Evolutionary conservation across 176 grass and related monocot species (phyloP), one percentile per base, ranked within the genome.

Genomic region (Aegilops speltoides): DNA sequence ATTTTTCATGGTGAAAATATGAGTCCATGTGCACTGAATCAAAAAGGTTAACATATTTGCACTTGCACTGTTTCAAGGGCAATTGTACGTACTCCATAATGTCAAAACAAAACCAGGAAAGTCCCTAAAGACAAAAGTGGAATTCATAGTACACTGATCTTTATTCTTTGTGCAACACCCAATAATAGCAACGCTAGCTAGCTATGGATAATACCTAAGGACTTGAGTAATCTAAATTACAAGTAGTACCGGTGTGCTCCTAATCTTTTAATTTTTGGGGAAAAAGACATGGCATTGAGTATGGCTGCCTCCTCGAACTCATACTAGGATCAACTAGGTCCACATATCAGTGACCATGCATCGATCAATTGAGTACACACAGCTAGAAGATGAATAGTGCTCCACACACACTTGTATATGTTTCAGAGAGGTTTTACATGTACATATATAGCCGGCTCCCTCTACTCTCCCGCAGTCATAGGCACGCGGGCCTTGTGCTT

Each of bases 131-230:
- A 74, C 65, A 87, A 60, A 80, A 79, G 25, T 36, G 68, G 10
- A 66, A 59, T 50, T 50, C 46, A 24, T 40, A 40, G 68, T 64
- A 64, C 67, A 14, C 5, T 25, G n/a, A 82, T 67, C 10, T 73
- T 83, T 87, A 34, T 79, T 87, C 36, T 26, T 16, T 8, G 61
- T 61, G 59, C 66, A 80, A 19, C 81, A 24, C 34, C 85, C 57
- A 75, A 19, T 85, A 68, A 5, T 10, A 80, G 19, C 80, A 25
- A 84, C 48, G 75, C 20, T 12, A 46, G 72, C 70, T 48, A 46
- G 72, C 70, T 48, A 25, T 60, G 59, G 74, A 74, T 20, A 43
- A 71, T 38, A n/a, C 4, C 12, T 65, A 23, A 33, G 38, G 61
- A 80, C 33, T 73, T 57, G 72, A 76, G 52, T 48, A 25, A 82